phyloP scores from a whole-genome alignment of 768 basidiomycete species.

The Leccinum rimulosum region DNA sequence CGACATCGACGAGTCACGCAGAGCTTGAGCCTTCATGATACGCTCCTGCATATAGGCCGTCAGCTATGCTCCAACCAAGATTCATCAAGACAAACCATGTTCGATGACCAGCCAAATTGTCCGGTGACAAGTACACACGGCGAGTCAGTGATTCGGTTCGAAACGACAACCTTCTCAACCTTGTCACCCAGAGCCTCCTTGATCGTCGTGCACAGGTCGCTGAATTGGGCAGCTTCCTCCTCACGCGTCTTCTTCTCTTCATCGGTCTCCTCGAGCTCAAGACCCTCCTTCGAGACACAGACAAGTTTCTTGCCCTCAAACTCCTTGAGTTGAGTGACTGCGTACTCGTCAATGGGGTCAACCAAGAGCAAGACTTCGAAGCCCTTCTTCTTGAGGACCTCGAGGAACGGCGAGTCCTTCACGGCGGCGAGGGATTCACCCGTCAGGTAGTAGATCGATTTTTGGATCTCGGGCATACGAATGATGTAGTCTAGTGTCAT shows the following conservation, averaged over 20 bases:
- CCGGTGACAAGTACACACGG: conserved; percentile 97
- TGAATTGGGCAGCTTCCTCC: conserved; percentile 77
- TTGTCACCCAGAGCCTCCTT: conserved; percentile 99
- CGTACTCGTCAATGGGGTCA: conserved; percentile 99
- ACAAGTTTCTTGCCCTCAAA: conserved; percentile 97
- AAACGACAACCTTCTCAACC: conserved; percentile 98
- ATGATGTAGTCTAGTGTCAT: conserved; percentile 85
- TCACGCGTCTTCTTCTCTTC: conserved; percentile 94
- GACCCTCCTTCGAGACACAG: conserved; percentile 98
- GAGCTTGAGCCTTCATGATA: conserved; percentile 99
- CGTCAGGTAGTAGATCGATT: conserved; percentile 98
- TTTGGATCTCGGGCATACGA: conserved; percentile 98
- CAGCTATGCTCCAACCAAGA: neutral
- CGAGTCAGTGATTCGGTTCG: conserved; percentile 96
- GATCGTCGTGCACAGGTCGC: conserved; percentile 88
- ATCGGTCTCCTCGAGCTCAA: conserved; percentile 98
- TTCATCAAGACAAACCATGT: conserved; percentile 66
- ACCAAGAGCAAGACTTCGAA: conserved; percentile 97
- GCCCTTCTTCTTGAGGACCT: conserved; percentile 99
- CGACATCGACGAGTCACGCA: conserved; percentile 95
- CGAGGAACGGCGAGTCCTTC: conserved; percentile 96
- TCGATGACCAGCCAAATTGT: conserved; percentile 99
- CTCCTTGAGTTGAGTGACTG: conserved; percentile 98
- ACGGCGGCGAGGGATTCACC: conserved; percentile 93
- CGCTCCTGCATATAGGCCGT: conserved; percentile 55